phyloP scores from a whole-genome alignment of 192 early-diverging fungal genomes.

The Linnemannia zychae region DNA sequence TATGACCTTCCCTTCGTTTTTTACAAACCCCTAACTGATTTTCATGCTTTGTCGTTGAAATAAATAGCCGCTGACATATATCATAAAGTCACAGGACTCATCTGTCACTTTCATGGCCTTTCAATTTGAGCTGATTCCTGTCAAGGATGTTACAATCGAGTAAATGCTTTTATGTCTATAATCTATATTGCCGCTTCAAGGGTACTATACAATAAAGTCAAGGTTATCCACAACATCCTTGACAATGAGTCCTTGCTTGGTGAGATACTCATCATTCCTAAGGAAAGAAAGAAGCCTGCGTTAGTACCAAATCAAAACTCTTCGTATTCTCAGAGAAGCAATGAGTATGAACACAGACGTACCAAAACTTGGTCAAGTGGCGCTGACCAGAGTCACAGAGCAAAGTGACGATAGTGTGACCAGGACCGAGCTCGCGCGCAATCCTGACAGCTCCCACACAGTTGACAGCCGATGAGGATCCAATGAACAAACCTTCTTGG shows the following conservation, averaged over 20 bases:
- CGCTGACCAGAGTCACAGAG: conserved; percentile 92
- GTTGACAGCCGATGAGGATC: conserved; percentile 92
- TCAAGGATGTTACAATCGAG: conserved; percentile 25
- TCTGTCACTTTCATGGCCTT: conserved; percentile 76
- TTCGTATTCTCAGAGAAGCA: too few relatives aligned
- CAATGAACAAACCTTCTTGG: conserved; percentile 92
- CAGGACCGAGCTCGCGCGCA: conserved; percentile 86
- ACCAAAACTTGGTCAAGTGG: conserved; percentile 97
- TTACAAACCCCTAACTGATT: neutral
- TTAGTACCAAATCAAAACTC: neutral
- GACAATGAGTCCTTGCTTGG: conserved; percentile 36
- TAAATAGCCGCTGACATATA: conserved; percentile 77
- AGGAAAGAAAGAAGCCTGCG: neutral
- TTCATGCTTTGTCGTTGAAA: neutral
- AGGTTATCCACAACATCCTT: conserved; percentile 49
- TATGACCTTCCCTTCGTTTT: neutral
- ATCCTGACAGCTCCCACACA: conserved; percentile 88
- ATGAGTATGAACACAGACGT: too few relatives aligned
- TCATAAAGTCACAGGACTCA: conserved; percentile 75
- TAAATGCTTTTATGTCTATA: neutral
- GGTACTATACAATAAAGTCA: conserved; percentile 43
- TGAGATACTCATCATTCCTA: conserved; percentile 68
- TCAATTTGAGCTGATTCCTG: conserved; percentile 69
- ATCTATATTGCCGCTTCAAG: neutral
- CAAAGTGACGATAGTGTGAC: conserved; percentile 92